phyloP scores from a whole-genome alignment of 176 grass and related monocot species.

The Carex cristatella region DNA sequence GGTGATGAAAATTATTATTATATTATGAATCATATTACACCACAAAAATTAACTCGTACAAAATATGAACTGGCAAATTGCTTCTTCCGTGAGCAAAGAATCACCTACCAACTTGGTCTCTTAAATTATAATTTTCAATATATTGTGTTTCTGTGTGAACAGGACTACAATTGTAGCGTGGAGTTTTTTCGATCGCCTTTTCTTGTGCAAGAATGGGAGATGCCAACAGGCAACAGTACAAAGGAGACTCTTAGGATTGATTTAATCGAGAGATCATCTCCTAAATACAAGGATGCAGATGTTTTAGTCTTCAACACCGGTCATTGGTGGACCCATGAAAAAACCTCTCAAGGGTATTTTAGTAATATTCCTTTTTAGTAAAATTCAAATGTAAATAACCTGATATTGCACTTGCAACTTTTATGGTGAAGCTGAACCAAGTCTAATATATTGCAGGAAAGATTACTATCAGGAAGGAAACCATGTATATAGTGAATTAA shows the following conservation, averaged over 20 bases:
- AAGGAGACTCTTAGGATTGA: slow-evolving; percentile 86
- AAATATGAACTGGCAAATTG: neutral
- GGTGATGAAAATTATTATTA: neutral
- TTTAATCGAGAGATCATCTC: slow-evolving; percentile 39
- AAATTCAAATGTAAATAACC: neutral
- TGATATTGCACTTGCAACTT: slow-evolving; percentile 7
- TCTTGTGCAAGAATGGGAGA: slow-evolving; percentile 77
- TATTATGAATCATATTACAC: neutral
- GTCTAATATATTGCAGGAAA: slow-evolving; percentile 42
- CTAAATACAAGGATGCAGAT: slow-evolving; percentile 62
- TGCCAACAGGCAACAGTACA: slow-evolving; percentile 24
- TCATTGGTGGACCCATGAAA: slow-evolving; percentile 97
- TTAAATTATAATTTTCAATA: slow-evolving; percentile 17
- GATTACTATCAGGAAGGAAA: slow-evolving; percentile 87
- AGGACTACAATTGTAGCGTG: slow-evolving; percentile 86
- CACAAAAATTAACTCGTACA: neutral
- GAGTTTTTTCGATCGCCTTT: slow-evolving; percentile 88
- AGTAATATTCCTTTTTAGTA: slow-evolving; percentile 6
- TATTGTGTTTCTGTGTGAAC: slow-evolving; percentile 22
- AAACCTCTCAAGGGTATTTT: slow-evolving; percentile 79
- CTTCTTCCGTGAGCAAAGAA: neutral
- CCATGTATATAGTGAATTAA: slow-evolving; percentile 50
- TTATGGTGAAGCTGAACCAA: neutral
- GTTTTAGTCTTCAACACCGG: slow-evolving; percentile 89
- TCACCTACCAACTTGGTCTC: neutral